Conservation (phyloP, 495 filamentous ascomycete species). For the Tricharina praecox region DNA sequence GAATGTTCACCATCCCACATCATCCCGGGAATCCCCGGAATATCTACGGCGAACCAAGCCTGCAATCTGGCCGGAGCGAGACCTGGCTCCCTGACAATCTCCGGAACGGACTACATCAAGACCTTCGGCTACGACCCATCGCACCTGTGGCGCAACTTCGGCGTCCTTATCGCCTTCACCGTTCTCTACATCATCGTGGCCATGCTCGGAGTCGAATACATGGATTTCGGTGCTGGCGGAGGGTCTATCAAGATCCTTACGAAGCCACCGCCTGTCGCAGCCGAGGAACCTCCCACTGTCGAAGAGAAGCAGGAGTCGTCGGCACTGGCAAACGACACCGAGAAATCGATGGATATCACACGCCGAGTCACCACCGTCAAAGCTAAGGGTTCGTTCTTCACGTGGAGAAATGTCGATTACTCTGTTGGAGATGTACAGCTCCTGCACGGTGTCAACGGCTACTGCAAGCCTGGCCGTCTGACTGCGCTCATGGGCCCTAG, state of each 20-base stretch:
- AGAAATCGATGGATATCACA: not conserved
- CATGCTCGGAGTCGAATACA: slow-evolving; percentile 46
- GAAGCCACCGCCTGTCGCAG: slow-evolving; percentile 11
- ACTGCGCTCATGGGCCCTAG: slow-evolving; percentile 58
- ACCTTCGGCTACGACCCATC: slow-evolving; percentile 42
- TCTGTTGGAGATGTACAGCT: slow-evolving; percentile 43
- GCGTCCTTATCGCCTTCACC: slow-evolving; percentile 52
- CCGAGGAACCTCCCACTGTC: slow-evolving; percentile 4
- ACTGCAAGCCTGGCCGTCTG: slow-evolving; percentile 64
- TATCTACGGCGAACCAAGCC: slow-evolving; percentile 22
- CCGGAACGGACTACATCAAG: slow-evolving; percentile 43
- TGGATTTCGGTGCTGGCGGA: slow-evolving; percentile 54
- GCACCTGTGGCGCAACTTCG: slow-evolving; percentile 70
- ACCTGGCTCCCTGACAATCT: slow-evolving; percentile 32
- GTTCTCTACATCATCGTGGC: slow-evolving; percentile 55
- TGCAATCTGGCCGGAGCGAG: slow-evolving; percentile 44
- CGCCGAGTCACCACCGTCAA: slow-evolving; percentile 5
- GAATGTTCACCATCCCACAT: slow-evolving; percentile 20
- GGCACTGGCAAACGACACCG: not conserved
- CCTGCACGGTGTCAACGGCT: slow-evolving; percentile 56
- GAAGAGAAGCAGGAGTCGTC: not conserved
- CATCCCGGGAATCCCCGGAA: slow-evolving; percentile 19
- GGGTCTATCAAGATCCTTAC: slow-evolving; percentile 29
- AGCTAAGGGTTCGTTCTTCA: slow-evolving; percentile 37
- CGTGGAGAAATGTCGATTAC: slow-evolving; percentile 46